Base-by-base conservation (phyloP, 495 filamentous ascomycete species). In the Hypoxylon perforatum region DNA sequence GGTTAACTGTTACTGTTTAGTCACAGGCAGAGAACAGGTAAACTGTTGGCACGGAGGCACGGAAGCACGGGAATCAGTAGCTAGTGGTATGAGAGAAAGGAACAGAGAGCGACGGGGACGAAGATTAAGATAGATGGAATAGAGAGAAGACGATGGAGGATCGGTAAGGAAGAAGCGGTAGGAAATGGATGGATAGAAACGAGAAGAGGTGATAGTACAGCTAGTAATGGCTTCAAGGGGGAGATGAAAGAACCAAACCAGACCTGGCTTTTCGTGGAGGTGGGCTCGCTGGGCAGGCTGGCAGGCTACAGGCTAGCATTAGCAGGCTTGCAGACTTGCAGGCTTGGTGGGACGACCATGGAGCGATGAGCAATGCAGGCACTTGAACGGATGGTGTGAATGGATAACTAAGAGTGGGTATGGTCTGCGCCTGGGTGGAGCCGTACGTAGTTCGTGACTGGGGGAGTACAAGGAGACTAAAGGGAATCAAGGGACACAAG, bases 71-170 rank as follows among this genome's bases (percentile, higher is more conserved):
- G 66, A 68, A 67, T 68, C 50, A 66, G 49, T 57, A 66, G 60
- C 35, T 61, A 38, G 35, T 52, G 61, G 59, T 57, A 28, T 39
- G 71, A 69, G 56, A 70, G 64, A 70, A 69, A 61, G 67, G 70
- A 70, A 63, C 58, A 76, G 73, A 70, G 69, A 76, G 65, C 61
- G 70, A 67, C 59, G 65, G 51, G 48, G 42, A 57, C 57, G 67
- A 70, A 69, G 74, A 73, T 71, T 64, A 62, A 69, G 67, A 66
- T 69, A 68, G 71, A 70, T 69, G 72, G 72, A 68, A 59, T 65
- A 68, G 64, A 63, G 67, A 69, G 60, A 57, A 62, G 55, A 68
- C 73, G 72, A 79, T 62, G 70, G 25, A 33, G 61, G 63, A 50
- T 60, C 61, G 65, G 58, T 65, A 71, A 69, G 60, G 69, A 66